Conservation (phyloP, 1,284 basidiomycete genomes). For the Malassezia restricta region DNA sequence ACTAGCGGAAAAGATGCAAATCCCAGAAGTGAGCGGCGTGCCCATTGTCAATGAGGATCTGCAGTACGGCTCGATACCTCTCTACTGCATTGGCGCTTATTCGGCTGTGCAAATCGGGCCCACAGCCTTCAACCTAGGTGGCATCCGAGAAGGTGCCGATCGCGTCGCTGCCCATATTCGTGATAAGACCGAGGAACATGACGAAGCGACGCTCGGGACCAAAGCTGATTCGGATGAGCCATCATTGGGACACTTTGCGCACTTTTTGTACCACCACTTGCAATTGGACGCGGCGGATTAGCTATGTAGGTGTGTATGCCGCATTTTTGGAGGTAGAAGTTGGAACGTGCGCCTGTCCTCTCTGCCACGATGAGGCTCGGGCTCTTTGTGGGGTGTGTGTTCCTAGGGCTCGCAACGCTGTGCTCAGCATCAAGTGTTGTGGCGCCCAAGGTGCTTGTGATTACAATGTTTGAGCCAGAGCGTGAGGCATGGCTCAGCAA, state of each 20-base stretch:
- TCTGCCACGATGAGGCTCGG: neutral
- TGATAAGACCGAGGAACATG: conserved; percentile 4
- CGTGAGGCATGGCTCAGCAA: conserved; percentile 40
- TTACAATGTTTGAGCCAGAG: conserved; percentile 46
- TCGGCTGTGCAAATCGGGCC: conserved; percentile 42
- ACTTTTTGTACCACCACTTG: conserved; percentile 4
- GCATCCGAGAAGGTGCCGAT: conserved; percentile 46
- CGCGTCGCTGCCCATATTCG: conserved; percentile 36
- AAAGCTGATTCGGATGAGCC: neutral
- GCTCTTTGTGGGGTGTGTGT: neutral
- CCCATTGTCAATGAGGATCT: conserved; percentile 43
- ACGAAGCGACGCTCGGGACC: neutral
- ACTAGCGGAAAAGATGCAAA: conserved; percentile 21
- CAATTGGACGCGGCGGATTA: neutral
- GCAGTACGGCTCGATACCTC: conserved; percentile 34
- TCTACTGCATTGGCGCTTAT: conserved; percentile 44
- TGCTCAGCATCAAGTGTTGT: neutral
- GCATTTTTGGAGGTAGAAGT: neutral
- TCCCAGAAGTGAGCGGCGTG: conserved; percentile 35
- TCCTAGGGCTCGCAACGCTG: neutral
- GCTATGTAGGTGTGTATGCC: neutral
- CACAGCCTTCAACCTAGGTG: conserved; percentile 44
- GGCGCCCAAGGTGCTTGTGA: conserved; percentile 13
- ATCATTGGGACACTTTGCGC: neutral
- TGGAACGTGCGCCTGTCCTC: neutral